Conservation (phyloP, 768 basidiomycete genomes). For the Mrakia hoshinonis region DNA sequence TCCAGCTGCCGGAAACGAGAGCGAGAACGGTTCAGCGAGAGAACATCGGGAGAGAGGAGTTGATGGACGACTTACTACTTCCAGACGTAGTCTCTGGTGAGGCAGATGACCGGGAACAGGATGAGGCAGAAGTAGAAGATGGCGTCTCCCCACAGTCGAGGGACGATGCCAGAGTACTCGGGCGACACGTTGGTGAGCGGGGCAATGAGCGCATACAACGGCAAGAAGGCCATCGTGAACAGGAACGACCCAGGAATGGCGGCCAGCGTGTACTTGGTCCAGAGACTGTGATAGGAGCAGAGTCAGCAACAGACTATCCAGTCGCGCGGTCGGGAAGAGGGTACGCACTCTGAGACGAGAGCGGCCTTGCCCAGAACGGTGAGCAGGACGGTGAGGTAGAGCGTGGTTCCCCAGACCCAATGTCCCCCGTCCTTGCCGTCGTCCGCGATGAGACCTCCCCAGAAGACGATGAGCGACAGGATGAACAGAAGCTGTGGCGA, state of each 20-base stretch:
- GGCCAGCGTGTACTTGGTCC: conserved; percentile 98
- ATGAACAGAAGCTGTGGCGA: conserved; percentile 63
- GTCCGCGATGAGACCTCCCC: conserved; percentile 77
- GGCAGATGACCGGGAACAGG: conserved; percentile 72
- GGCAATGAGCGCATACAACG: conserved; percentile 77
- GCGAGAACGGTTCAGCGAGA: background rate
- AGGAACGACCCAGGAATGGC: conserved; percentile 95
- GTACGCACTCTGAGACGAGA: conserved; percentile 85
- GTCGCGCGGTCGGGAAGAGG: conserved; percentile 23
- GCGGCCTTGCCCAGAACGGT: conserved; percentile 97
- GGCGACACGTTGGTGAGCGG: conserved; percentile 77
- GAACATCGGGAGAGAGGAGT: background rate
- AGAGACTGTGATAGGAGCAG: conserved; percentile 54
- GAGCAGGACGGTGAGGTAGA: conserved; percentile 86
- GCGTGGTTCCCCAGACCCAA: conserved; percentile 97
- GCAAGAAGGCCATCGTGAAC: conserved; percentile 93
- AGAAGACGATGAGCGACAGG: conserved; percentile 82
- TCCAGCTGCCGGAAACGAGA: conserved; percentile 55
- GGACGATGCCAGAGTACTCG: conserved; percentile 82
- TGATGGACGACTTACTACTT: conserved; percentile 66
- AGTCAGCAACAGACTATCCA: background rate
- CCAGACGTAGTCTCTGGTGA: conserved; percentile 85
- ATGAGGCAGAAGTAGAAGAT: conserved; percentile 86
- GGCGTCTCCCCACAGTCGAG: conserved; percentile 74
- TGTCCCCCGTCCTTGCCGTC: conserved; percentile 79